These are phyloP conservation scores for Phylloporus sp. DNA, from an alignment of 768 basidiomycete genomes.

Conservation along the genomic window DNA sequence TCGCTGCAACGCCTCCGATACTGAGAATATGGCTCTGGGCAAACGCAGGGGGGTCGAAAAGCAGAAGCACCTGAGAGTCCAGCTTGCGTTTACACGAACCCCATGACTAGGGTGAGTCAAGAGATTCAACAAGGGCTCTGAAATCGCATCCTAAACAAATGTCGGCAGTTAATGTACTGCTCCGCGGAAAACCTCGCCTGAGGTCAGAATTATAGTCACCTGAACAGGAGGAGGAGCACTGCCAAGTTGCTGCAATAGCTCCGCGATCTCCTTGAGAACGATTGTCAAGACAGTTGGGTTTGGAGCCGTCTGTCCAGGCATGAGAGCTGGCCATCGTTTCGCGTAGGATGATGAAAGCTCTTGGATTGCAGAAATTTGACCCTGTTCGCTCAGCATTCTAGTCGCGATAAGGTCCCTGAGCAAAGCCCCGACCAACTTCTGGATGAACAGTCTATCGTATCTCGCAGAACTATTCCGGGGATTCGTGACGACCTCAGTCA, in stretches of 20 bases:
- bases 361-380: slow-evolving; percentile 86
- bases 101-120: slow-evolving; percentile 84
- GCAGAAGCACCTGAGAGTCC: slow-evolving; percentile 88
- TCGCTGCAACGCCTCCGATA: slow-evolving; percentile 79
- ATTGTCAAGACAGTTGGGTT: slow-evolving; percentile 63
- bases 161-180: background rate
- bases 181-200: background rate
- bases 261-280: slow-evolving; percentile 78
- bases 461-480: slow-evolving; percentile 50
- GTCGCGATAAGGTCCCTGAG: slow-evolving; percentile 84
- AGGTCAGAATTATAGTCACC: slow-evolving; percentile 33
- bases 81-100: slow-evolving; percentile 81
- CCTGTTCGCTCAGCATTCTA: slow-evolving; percentile 87
- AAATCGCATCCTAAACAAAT: slow-evolving; percentile 63
- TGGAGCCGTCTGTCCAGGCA: slow-evolving; percentile 79
- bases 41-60: slow-evolving; percentile 82
- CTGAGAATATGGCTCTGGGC: slow-evolving; percentile 68
- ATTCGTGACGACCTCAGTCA: slow-evolving; percentile 68
- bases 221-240: slow-evolving; percentile 89
- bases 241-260: slow-evolving; percentile 81
- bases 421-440: slow-evolving; percentile 70
- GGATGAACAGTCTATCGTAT: slow-evolving; percentile 69
- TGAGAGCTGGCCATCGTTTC: slow-evolving; percentile 88
- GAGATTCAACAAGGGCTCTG: slow-evolving; percentile 80
- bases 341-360: slow-evolving; percentile 79